Evolutionary conservation across 1,139 yeast genomes (phyloP), one percentile per base, ranked within the genome.

Genomic region (Lodderomyces oxycetoniae): DNA sequence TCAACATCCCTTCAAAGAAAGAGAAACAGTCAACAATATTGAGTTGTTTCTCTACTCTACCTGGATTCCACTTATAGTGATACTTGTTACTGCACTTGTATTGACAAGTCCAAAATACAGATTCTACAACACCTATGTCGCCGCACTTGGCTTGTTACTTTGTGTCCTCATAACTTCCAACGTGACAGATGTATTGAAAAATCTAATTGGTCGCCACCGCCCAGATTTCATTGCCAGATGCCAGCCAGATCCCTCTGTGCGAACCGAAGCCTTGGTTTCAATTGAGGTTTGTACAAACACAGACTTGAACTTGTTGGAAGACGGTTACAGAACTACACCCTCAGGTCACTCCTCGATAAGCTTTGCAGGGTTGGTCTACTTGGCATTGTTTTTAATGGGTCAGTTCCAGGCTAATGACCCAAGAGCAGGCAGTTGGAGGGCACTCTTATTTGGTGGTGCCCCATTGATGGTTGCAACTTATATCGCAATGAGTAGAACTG

Each of bases 221-320:
- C 94, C 94, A 1, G 94, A 85, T 53, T 81, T 84, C 48, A 57
- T 85, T 36, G 79, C 77, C 11, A 68, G 95, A 43, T 84, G 94
- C 54, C 55, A 68, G 6, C 86, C 86, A 35, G 55, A 48, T n/a
- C 57, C 55, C 2, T 74, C 59, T 32, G 55, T 79, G 0, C 77
- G 80, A 1, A 41, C 39, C 6, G 62, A 74, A 43, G 58, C 63
- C 1, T 48, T 74, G 44, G 79, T 76, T 8, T 81, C 82, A 4
- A 65, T 62, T 31, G 82, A 77, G 42, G 81, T 78, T 1, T 82
- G 91, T 47, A 77, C 88, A 1, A 67, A 77, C 4, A 26, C 65
- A 52, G 34, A 67, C 63, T 35, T 57, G 54, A 39, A 49, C 39
- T 26, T 55, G 11, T 59, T 83, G 27, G 53, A 63, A 41, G 94